Evolutionary conservation across 2,329 filamentous ascomycete genomes (phyloP).

Genomic region (Nothopassalora personata): DNA sequence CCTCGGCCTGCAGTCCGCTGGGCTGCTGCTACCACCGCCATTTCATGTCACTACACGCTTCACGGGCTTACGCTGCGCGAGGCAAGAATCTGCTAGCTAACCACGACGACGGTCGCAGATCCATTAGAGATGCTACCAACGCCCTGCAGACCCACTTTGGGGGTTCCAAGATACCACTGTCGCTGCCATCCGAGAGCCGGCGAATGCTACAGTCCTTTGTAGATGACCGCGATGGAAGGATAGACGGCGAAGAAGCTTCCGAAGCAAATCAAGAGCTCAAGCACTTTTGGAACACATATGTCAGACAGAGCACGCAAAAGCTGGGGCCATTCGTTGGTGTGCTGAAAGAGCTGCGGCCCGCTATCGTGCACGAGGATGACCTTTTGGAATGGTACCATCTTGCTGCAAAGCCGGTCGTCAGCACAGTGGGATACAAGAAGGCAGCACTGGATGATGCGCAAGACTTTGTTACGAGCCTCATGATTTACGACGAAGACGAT

Average conservation of each 20-base stretch:
- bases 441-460: constrained; percentile 59
- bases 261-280: constrained; percentile 68
- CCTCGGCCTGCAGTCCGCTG: neutral
- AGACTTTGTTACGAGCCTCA: constrained; percentile 58
- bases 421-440: constrained; percentile 57
- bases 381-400: constrained; percentile 68
- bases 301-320: constrained; percentile 53
- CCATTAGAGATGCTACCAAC: constrained; percentile 46
- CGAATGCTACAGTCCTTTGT: constrained; percentile 50
- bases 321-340: constrained; percentile 65
- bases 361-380: constrained; percentile 57
- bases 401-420: constrained; percentile 52
- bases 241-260: constrained; percentile 60
- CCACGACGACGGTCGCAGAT: constrained; percentile 29
- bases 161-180: constrained; percentile 40
- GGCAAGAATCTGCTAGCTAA: constrained; percentile 12
- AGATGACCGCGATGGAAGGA: constrained; percentile 51
- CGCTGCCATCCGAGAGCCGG: constrained; percentile 57
- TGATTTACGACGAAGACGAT: constrained; percentile 58
- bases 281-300: constrained; percentile 59
- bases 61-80: neutral
- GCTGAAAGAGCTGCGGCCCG: constrained; percentile 58
- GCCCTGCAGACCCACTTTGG: constrained; percentile 43
- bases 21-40: neutral
- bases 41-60: constrained; percentile 3